Conservation (phyloP, 257 asterid species). For the Ajuga chamaepitys region DNA sequence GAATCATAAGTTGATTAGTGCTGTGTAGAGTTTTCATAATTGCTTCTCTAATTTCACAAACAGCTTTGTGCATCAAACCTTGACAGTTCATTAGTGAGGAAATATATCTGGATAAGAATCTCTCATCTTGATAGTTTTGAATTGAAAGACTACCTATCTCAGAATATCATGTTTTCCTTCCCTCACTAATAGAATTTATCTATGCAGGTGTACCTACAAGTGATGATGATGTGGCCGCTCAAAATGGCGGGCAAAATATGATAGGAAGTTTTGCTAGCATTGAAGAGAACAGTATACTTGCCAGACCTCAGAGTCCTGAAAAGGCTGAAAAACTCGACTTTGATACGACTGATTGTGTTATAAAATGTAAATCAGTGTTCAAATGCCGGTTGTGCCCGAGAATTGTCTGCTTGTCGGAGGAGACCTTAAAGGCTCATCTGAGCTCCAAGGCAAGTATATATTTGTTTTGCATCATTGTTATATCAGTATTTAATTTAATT, state of each 20-base stretch:
- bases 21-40: neutral
- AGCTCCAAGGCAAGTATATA: conserved; percentile 63
- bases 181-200: conserved; percentile 5
- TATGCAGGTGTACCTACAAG: conserved; percentile 61
- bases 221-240: conserved; percentile 53
- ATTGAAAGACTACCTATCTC: neutral
- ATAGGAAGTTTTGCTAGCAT: conserved; percentile 24
- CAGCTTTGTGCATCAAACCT: neutral
- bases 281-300: conserved; percentile 22
- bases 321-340: conserved; percentile 21
- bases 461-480: neutral
- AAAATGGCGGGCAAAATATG: conserved; percentile 20
- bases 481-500: neutral
- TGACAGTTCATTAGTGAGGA: neutral
- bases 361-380: conserved; percentile 79
- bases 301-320: conserved; percentile 23
- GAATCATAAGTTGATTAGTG: neutral
- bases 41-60: neutral
- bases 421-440: conserved; percentile 68
- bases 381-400: conserved; percentile 90
- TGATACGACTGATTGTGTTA: conserved; percentile 37
- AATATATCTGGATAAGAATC: neutral
- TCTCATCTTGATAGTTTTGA: neutral
- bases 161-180: neutral
- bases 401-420: conserved; percentile 80